phyloP scores from a whole-genome alignment of 495 filamentous ascomycete species.

The Xylaria flabelliformis region DNA sequence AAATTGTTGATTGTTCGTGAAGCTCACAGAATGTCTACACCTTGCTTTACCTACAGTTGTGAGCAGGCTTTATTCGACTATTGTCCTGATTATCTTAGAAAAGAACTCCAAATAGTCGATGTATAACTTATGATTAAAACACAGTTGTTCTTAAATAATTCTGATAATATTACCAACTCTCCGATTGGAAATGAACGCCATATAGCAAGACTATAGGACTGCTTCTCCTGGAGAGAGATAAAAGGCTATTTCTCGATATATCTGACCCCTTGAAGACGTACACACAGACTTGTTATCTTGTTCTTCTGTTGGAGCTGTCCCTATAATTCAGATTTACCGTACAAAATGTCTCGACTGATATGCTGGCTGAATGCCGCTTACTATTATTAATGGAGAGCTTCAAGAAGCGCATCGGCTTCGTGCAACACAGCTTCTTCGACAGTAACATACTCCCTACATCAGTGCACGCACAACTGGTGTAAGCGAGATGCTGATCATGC shows the following conservation, averaged over 20 bases:
- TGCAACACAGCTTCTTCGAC: background rate
- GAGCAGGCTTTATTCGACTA: no score
- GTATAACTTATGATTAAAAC: no score
- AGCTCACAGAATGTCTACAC: no score
- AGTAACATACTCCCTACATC: no score
- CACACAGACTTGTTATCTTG: slow-evolving; percentile 24
- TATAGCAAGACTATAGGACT: slow-evolving; percentile 26
- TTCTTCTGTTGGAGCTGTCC: background rate
- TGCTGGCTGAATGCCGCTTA: background rate
- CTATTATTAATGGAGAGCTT: background rate
- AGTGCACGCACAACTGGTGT: background rate
- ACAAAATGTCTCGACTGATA: background rate
- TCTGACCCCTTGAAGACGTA: slow-evolving; percentile 17
- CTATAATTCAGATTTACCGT: background rate
- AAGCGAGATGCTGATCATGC: background rate
- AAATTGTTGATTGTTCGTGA: no score
- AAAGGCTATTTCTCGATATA: slow-evolving; percentile 33
- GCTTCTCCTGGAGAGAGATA: slow-evolving; percentile 35
- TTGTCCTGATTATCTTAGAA: no score
- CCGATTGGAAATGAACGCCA: slow-evolving; percentile 6
- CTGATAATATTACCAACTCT: background rate
- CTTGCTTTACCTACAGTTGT: no score
- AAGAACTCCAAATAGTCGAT: no score
- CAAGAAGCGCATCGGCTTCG: background rate
- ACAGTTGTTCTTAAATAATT: no score